Evolutionary conservation across 306 rosid species (phyloP).

Genomic region (Psophocarpus tetragonolobus): DNA sequence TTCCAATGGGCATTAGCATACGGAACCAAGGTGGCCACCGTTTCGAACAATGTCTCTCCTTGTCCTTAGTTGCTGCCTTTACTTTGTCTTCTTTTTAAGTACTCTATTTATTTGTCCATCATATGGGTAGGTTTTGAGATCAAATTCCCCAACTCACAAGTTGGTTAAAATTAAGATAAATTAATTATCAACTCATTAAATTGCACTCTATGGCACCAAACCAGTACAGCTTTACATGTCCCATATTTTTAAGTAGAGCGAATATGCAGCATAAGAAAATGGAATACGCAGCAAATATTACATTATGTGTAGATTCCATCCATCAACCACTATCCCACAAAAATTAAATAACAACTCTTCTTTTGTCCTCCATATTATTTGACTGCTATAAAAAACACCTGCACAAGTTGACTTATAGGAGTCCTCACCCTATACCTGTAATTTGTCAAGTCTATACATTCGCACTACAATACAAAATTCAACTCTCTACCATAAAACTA

Average conservation of each 20-base stretch:
- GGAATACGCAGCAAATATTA: conserved; percentile 37
- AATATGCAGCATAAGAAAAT: no score
- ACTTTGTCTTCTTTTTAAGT: neutral
- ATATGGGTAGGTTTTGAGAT: conserved; percentile 33
- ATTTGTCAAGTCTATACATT: conserved; percentile 38
- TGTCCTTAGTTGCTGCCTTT: conserved; percentile 26
- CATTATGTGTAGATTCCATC: conserved; percentile 6
- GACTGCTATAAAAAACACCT: conserved; percentile 16
- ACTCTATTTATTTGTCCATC: neutral
- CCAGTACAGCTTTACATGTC: neutral
- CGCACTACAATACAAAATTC: conserved; percentile 28
- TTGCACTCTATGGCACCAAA: conserved; percentile 20
- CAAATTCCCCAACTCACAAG: conserved; percentile 16
- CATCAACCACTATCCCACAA: neutral
- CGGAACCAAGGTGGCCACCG: conserved; percentile 40
- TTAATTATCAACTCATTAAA: conserved; percentile 11
- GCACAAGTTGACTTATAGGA: conserved; percentile 16
- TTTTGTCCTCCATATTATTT: neutral
- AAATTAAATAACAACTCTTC: neutral
- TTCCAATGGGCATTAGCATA: conserved; percentile 29
- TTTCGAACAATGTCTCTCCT: conserved; percentile 34
- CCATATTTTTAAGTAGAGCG: conserved; percentile 30
- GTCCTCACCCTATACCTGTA: conserved; percentile 27
- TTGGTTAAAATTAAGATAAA: conserved; percentile 21
- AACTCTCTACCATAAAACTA: neutral